Evolutionary conservation across 2,329 filamentous ascomycete species (phyloP).

Genomic region (Colletotrichum siamense): DNA sequence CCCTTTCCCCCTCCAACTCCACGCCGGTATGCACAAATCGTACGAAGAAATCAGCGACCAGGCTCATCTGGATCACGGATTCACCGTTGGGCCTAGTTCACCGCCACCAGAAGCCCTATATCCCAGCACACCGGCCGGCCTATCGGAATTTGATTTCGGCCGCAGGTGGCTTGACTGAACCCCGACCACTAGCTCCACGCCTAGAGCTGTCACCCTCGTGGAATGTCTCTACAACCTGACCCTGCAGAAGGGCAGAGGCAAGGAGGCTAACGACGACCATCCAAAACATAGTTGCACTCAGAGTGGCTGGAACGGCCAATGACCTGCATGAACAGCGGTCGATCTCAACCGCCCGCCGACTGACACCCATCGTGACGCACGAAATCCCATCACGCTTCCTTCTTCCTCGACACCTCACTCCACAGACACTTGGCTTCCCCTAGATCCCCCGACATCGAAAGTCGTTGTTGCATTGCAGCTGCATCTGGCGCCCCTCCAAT

Average conservation of each 20-base stretch:
- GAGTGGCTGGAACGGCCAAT: background rate
- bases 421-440: background rate
- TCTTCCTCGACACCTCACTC: background rate
- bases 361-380: background rate
- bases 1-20: background rate
- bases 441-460: background rate
- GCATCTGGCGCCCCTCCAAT: background rate
- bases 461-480: background rate
- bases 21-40: constrained; percentile 3
- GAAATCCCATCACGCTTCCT: background rate
- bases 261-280: background rate
- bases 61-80: background rate
- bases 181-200: background rate
- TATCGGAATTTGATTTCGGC: background rate
- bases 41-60: background rate
- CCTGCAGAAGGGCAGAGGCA: background rate
- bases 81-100: background rate
- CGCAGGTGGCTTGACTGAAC: constrained; percentile 1
- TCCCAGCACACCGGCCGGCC: background rate
- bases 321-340: background rate
- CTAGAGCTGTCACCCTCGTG: background rate
- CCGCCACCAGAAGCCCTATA: background rate
- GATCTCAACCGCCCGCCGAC: background rate
- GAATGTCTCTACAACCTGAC: background rate
- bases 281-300: background rate